These are phyloP conservation scores for Cystobasidium onofrii DNA, from an alignment of 768 basidiomycete species.

Conservation along the genomic window DNA sequence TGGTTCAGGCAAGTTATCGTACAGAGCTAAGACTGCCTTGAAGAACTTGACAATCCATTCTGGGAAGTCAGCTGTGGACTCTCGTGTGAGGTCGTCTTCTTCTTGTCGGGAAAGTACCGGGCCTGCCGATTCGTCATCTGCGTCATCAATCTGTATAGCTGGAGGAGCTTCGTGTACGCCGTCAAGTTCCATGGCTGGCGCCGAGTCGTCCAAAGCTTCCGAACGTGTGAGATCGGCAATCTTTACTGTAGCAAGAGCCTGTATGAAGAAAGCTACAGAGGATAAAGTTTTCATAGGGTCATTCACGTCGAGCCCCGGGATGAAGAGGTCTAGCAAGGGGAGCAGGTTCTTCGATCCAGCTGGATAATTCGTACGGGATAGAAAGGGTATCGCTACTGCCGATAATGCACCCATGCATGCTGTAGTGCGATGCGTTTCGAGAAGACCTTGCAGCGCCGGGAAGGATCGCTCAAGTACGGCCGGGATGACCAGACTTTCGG, in stretches of 20 bases:
- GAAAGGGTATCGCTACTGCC: constrained; percentile 68
- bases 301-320: constrained; percentile 75
- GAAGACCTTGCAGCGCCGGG: constrained; percentile 77
- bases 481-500: constrained; percentile 63
- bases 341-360: constrained; percentile 72
- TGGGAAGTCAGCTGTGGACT: constrained; percentile 65
- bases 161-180: constrained; percentile 28
- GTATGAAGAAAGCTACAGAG: constrained; percentile 41
- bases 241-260: constrained; percentile 37
- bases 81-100: constrained; percentile 63
- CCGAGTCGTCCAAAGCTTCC: constrained; percentile 30
- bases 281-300: constrained; percentile 45
- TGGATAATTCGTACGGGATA: constrained; percentile 70
- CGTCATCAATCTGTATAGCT: constrained; percentile 28
- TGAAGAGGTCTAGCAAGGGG: constrained; percentile 66
- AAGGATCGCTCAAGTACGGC: constrained; percentile 74
- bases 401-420: constrained; percentile 78
- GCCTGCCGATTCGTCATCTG: constrained; percentile 39
- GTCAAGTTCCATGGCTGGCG: not conserved
- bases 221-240: constrained; percentile 41
- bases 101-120: constrained; percentile 54
- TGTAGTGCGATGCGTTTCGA: constrained; percentile 78
- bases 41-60: constrained; percentile 79
- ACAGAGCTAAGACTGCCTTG: constrained; percentile 64
- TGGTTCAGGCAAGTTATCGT: constrained; percentile 76